Evolutionary conservation across 805 yeast genomes (phyloP).

Genomic region (Cyberlindnera euphorbiiphila): DNA sequence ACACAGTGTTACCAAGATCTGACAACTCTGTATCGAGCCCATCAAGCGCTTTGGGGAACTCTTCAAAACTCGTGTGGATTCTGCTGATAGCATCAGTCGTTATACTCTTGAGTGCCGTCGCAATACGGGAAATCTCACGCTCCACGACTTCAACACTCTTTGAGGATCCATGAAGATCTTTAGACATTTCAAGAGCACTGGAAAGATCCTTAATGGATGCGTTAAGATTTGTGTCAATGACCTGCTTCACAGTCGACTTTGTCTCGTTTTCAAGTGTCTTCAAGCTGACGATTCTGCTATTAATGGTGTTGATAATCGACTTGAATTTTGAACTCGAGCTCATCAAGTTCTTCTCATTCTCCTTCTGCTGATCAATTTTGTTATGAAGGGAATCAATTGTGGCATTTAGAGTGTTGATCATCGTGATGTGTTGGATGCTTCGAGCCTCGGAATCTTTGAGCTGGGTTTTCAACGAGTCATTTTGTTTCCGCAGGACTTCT

Average conservation of each 20-base stretch:
- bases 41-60: constrained; percentile 22
- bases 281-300: constrained; percentile 26
- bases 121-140: constrained; percentile 14
- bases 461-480: constrained; percentile 27
- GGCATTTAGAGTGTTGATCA: constrained; percentile 27
- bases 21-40: constrained; percentile 18
- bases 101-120: constrained; percentile 16
- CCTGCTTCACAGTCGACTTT: constrained; percentile 14
- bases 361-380: constrained; percentile 30
- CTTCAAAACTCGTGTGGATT: constrained; percentile 21
- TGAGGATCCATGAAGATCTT: constrained; percentile 4
- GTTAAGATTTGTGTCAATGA: constrained; percentile 13
- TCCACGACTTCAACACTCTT: constrained; percentile 9
- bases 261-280: constrained; percentile 23
- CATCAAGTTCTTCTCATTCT: constrained; percentile 31
- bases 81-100: constrained; percentile 24
- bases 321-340: constrained; percentile 33
- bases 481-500: constrained; percentile 38
- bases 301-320: constrained; percentile 28
- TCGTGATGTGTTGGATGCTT: constrained; percentile 22
- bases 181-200: not conserved
- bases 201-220: constrained; percentile 7
- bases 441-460: constrained; percentile 22
- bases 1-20: constrained; percentile 10
- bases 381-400: constrained; percentile 27